Conservation (phyloP, 2,329 filamentous ascomycete genomes). For the Aspergillus sp. region DNA sequence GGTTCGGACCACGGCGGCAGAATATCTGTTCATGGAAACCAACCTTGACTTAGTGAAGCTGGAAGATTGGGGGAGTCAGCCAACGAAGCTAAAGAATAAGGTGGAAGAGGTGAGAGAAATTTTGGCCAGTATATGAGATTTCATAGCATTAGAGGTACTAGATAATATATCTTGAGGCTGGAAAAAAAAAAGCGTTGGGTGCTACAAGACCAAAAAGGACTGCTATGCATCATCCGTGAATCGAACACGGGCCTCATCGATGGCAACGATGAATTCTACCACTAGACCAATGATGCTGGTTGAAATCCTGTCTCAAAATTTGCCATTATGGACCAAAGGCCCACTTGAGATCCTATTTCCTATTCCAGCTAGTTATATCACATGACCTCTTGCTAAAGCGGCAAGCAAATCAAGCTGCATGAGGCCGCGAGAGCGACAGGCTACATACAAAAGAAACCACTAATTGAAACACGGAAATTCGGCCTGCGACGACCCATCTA, state of each 20-base stretch:
- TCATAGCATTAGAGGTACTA: neutral
- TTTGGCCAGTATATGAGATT: slow-evolving; percentile 15
- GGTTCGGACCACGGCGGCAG: slow-evolving; percentile 38
- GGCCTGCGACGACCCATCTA: slow-evolving; percentile 2
- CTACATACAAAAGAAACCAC: neutral
- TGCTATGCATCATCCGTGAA: slow-evolving; percentile 45
- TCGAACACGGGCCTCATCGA: slow-evolving; percentile 50
- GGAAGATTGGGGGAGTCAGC: slow-evolving; percentile 37
- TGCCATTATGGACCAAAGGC: neutral
- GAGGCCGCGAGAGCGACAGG: slow-evolving; percentile 4
- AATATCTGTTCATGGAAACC: slow-evolving; percentile 39
- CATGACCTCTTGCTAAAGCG: slow-evolving; percentile 12
- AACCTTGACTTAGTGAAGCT: slow-evolving; percentile 28
- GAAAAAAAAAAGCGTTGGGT: neutral
- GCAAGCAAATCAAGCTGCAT: slow-evolving; percentile 3
- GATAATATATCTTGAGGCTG: neutral
- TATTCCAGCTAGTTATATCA: neutral
- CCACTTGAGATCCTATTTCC: neutral
- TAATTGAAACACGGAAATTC: neutral
- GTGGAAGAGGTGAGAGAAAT: slow-evolving; percentile 30
- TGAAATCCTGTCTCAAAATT: neutral
- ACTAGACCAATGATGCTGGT: slow-evolving; percentile 46
- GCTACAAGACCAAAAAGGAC: neutral
- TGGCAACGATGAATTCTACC: slow-evolving; percentile 49
- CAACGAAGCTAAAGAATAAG: slow-evolving; percentile 34